Percentiles rank a stretch among this genome's conserved stretches.
Evolutionary conservation across 352 stramenopile genomes (phyloP).

Genomic region (Phytophthora citricola): DNA sequence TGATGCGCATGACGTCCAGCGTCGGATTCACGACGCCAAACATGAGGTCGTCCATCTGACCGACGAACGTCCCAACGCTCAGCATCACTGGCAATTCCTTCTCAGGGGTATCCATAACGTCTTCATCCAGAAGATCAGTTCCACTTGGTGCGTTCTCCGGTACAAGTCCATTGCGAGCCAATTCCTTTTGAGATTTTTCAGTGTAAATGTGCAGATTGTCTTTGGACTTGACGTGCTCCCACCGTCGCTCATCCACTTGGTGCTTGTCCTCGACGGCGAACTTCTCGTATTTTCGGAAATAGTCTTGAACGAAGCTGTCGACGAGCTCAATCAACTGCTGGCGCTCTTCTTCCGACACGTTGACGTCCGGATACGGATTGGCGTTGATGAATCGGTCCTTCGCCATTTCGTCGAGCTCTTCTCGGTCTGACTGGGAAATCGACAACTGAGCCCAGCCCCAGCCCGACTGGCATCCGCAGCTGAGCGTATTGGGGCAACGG

Average conservation of each 20-base stretch:
- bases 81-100: conserved; percentile 30
- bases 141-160: conserved; percentile 3
- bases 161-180: conserved; percentile 5
- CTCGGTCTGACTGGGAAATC: conserved; percentile 6
- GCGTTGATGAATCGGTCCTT: conserved; percentile 15
- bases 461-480: conserved; percentile 8
- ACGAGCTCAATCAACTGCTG: conserved; percentile 12
- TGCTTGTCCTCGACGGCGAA: conserved; percentile 24
- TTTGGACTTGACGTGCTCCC: conserved; percentile 34
- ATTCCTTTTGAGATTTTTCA: conserved; percentile 13
- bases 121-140: neutral
- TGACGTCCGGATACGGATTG: conserved; percentile 13
- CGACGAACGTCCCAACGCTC: conserved; percentile 34
- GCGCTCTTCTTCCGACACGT: conserved; percentile 21
- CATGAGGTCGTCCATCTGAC: conserved; percentile 50
- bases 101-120: neutral
- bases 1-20: conserved; percentile 44
- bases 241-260: conserved; percentile 24
- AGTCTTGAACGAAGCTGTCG: conserved; percentile 18
- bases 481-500: conserved; percentile 2
- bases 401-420: neutral
- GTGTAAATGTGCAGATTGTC: conserved; percentile 34
- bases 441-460: conserved; percentile 13
- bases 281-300: conserved; percentile 34
- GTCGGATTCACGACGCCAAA: conserved; percentile 44